Conservation (phyloP, 2,329 filamentous ascomycete genomes). For the Sporothrix pallida region DNA sequence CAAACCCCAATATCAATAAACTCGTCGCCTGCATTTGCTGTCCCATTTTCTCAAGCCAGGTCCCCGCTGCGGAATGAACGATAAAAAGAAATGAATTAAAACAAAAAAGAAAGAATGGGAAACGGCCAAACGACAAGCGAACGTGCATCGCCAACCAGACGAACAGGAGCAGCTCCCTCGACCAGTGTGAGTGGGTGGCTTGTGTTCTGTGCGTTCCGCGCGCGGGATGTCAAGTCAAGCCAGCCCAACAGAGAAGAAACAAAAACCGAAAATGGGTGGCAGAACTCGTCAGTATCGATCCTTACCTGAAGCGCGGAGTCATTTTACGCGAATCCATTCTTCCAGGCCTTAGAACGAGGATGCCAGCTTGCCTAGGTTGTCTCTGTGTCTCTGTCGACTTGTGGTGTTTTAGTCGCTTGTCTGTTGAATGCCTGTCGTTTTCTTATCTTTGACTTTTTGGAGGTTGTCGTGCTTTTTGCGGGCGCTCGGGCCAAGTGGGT, state of each 20-base stretch:
- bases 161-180: background rate
- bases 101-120: background rate
- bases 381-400: background rate
- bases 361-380: background rate
- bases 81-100: background rate
- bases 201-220: constrained; percentile 6
- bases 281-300: too few species aligned
- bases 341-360: background rate
- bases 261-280: background rate
- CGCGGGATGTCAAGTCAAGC: constrained; percentile 20
- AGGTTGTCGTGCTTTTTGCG: background rate
- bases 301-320: constrained; percentile 14
- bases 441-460: background rate
- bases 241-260: background rate
- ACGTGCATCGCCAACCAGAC: constrained; percentile 10
- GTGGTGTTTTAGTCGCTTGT: background rate
- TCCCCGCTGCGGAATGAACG: constrained; percentile 18
- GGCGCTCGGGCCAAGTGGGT: constrained; percentile 12
- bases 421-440: constrained; percentile 1
- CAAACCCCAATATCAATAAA: constrained; percentile 4
- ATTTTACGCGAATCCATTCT: constrained; percentile 26
- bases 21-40: background rate
- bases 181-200: constrained; percentile 6
- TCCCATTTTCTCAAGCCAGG: background rate
- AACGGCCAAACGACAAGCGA: constrained; percentile 1